A percentile compares a stretch with the other conserved stretches of the same genome.
Conservation (phyloP, 805 yeast species). For the Danielozyma ontarioensis region DNA sequence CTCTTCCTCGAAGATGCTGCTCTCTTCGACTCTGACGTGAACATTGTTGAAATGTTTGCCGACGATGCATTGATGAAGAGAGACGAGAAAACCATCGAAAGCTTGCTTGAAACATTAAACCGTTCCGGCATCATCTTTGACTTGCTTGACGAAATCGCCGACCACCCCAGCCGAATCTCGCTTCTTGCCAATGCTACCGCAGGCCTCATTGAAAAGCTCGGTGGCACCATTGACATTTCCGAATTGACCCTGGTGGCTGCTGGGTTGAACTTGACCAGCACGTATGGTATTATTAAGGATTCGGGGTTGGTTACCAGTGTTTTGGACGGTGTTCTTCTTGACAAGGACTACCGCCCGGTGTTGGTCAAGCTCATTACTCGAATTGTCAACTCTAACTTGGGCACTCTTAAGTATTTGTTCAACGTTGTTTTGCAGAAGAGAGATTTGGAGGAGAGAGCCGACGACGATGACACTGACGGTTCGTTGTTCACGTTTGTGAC, state of each 20-base stretch:
- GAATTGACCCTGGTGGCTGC: conserved; percentile 5
- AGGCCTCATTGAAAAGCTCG: conserved; percentile 7
- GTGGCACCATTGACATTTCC: conserved; percentile 7
- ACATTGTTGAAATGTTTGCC: background rate
- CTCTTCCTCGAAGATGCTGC: background rate
- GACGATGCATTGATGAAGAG: conserved; percentile 11
- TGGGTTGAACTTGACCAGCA: conserved; percentile 14
- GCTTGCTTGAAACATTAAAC: conserved; percentile 21
- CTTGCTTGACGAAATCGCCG: conserved; percentile 31
- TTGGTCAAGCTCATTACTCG: conserved; percentile 26
- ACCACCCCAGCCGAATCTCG: conserved; percentile 21
- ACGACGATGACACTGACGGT: conserved; percentile 16
- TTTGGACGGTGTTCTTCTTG: conserved; percentile 35
- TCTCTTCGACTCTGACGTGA: background rate
- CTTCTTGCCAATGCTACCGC: conserved; percentile 29
- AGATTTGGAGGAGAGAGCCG: conserved; percentile 9
- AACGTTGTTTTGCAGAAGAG: conserved; percentile 19
- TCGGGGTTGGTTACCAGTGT: conserved; percentile 32
- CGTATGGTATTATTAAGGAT: conserved; percentile 17
- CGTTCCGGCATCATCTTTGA: conserved; percentile 28
- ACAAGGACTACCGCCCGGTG: conserved; percentile 25
- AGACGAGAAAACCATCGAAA: conserved; percentile 19
- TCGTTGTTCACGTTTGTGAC: conserved; percentile 20
- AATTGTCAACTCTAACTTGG: conserved; percentile 27
- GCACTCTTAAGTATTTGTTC: conserved; percentile 15